Evolutionary conservation across 306 rosid genomes (phyloP).

Genomic region (Cicer judaicum): DNA sequence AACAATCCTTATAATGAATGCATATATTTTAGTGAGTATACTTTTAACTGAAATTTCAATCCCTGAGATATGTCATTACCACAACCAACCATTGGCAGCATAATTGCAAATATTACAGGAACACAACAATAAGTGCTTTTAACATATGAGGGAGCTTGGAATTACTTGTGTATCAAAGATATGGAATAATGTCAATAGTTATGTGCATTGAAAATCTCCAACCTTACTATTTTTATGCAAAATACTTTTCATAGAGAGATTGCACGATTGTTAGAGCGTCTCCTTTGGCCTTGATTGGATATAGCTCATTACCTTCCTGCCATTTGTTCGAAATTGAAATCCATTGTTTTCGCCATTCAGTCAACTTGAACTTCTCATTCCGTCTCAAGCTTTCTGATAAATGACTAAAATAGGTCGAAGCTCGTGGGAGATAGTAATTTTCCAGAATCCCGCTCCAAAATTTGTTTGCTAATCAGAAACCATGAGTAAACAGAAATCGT

Average conservation of each 20-base stretch:
- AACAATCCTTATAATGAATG: no score
- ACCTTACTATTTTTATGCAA: conserved; percentile 21
- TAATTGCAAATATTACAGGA: conserved; percentile 15
- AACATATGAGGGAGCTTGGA: conserved; percentile 1
- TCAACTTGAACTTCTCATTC: conserved; percentile 59
- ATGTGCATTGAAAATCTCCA: conserved; percentile 14
- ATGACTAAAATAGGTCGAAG: conserved; percentile 67
- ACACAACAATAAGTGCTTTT: conserved; percentile 31
- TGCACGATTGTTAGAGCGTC: conserved; percentile 72
- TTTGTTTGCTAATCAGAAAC: conserved; percentile 66
- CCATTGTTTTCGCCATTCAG: conserved; percentile 89
- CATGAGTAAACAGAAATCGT: conserved; percentile 25
- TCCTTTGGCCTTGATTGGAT: conserved; percentile 72
- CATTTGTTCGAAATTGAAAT: conserved; percentile 77
- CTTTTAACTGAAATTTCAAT: conserved; percentile 21
- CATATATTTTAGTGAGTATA: no score
- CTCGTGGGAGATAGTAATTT: conserved; percentile 89
- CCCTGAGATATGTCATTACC: conserved; percentile 13
- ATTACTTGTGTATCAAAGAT: conserved; percentile 15
- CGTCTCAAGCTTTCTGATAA: conserved; percentile 68
- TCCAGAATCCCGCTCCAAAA: conserved; percentile 84
- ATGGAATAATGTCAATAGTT: conserved; percentile 23
- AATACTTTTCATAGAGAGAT: conserved; percentile 66
- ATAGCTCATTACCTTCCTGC: conserved; percentile 76
- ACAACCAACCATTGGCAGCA: not conserved